Percentiles rank a stretch among this genome's conserved stretches.
These are phyloP conservation scores for Diplodia sapinea DNA, from an alignment of 2,329 filamentous ascomycete genomes.

Conservation along the genomic window DNA sequence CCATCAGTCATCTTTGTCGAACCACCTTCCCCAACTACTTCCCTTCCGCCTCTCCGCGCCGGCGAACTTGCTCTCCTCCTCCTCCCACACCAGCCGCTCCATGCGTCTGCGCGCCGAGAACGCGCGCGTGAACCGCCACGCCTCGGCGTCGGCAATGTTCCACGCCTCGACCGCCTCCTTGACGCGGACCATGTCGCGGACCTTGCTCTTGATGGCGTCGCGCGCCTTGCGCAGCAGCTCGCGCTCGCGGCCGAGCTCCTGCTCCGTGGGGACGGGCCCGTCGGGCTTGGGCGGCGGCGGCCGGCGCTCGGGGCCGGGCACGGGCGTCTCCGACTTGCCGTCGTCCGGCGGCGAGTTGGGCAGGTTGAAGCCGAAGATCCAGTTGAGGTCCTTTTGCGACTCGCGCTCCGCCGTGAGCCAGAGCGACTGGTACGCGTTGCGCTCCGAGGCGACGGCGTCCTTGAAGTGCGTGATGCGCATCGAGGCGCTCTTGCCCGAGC, in stretches of 20 bases:
- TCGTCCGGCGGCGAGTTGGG: slow-evolving; percentile 55
- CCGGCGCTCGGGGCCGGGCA: slow-evolving; percentile 63
- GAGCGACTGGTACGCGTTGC: slow-evolving; percentile 62
- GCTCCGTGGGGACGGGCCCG: slow-evolving; percentile 57
- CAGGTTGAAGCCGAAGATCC: slow-evolving; percentile 86
- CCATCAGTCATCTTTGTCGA: slow-evolving; percentile 12
- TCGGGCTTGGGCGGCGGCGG: slow-evolving; percentile 55
- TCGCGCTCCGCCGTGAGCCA: slow-evolving; percentile 78
- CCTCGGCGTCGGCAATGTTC: slow-evolving; percentile 73
- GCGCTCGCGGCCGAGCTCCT: slow-evolving; percentile 62
- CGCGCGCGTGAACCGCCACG: slow-evolving; percentile 75
- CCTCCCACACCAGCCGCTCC: slow-evolving; percentile 72
- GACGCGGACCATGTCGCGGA: slow-evolving; percentile 42
- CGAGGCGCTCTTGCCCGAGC: slow-evolving; percentile 65
- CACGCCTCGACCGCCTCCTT: slow-evolving; percentile 57
- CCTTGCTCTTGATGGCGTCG: slow-evolving; percentile 46
- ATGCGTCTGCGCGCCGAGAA: slow-evolving; percentile 67
- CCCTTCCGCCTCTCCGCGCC: slow-evolving; percentile 62
- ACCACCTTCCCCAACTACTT: slow-evolving; percentile 45
- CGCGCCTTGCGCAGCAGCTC: slow-evolving; percentile 61
- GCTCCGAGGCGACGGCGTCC: slow-evolving; percentile 74
- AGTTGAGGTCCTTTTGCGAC: slow-evolving; percentile 76
- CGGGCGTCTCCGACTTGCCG: slow-evolving; percentile 63
- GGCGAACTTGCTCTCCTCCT: slow-evolving; percentile 69
- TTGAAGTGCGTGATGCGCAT: slow-evolving; percentile 78